A percentile compares a stretch with the other conserved stretches of the same genome.
These are phyloP conservation scores for Colletotrichum musicola DNA, from an alignment of 2,329 filamentous ascomycete genomes.

Conservation along the genomic window DNA sequence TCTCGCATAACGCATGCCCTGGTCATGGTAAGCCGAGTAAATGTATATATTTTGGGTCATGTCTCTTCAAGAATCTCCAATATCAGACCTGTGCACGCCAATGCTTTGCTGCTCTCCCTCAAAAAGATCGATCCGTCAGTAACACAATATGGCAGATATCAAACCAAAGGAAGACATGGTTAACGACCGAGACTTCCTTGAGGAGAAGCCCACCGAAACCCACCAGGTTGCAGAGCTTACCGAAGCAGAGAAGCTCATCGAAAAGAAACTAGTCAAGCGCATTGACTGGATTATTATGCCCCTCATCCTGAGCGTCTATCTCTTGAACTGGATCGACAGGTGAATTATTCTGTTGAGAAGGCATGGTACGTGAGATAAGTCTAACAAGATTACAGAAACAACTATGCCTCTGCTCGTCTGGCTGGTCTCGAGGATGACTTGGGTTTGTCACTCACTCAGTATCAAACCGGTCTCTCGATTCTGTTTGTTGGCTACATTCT, in stretches of 20 bases:
- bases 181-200: constrained; percentile 12
- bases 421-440: constrained; percentile 44
- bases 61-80: neutral
- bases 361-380: neutral
- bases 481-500: constrained; percentile 48
- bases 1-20: neutral
- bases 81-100: neutral
- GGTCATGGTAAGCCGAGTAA: neutral
- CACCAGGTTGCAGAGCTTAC: constrained; percentile 5
- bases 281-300: constrained; percentile 28
- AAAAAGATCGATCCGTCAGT: no score
- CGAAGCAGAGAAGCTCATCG: constrained; percentile 7
- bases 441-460: constrained; percentile 46
- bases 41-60: neutral
- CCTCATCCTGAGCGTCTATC: constrained; percentile 18
- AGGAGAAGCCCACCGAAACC: constrained; percentile 3
- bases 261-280: constrained; percentile 15
- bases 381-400: constrained; percentile 6
- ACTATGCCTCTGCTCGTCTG: constrained; percentile 24
- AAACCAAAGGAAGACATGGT: constrained; percentile 5
- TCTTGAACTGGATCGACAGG: constrained; percentile 31
- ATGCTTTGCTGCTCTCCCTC: no score
- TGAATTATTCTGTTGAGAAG: neutral
- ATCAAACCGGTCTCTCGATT: constrained; percentile 39
- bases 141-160: constrained; percentile 2